A percentile compares a stretch with the other conserved stretches of the same genome.
Evolutionary conservation across 2,329 filamentous ascomycete genomes (phyloP).

Genomic region (Pyricularia grisea): DNA sequence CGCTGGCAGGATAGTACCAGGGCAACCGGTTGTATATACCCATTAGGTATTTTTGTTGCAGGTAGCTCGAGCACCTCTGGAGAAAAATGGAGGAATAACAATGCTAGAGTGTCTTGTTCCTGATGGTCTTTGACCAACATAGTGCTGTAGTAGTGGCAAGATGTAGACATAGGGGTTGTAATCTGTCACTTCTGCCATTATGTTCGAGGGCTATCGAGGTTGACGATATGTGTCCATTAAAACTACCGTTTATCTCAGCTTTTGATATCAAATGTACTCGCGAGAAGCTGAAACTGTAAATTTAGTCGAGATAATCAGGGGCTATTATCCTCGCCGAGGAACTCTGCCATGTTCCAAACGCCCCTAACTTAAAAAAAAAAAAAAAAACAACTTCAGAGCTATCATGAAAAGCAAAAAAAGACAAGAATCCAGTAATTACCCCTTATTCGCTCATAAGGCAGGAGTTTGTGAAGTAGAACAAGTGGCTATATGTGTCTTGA

Average conservation of each 20-base stretch:
- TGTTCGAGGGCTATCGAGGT: background rate
- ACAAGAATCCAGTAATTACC: too few species aligned
- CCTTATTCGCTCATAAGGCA: background rate
- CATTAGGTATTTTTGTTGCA: too few species aligned
- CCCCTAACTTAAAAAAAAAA: too few species aligned
- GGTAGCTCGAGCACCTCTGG: too few species aligned
- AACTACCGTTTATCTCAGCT: background rate
- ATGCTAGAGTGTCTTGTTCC: background rate
- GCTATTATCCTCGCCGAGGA: background rate
- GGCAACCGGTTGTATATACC: too few species aligned
- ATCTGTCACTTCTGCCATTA: background rate
- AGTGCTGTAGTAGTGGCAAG: background rate
- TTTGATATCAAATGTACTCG: background rate
- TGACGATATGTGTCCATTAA: background rate
- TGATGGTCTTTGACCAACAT: background rate
- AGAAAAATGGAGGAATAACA: background rate
- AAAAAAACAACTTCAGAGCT: too few species aligned
- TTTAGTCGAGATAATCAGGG: background rate
- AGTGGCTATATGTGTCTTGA: constrained; percentile 2
- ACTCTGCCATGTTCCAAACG: too few species aligned
- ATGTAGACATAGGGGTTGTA: background rate
- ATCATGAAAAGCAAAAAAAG: too few species aligned
- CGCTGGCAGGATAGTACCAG: too few species aligned
- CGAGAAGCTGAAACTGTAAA: background rate
- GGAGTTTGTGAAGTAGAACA: background rate